Evolutionary conservation across 140 eudicot genomes (phyloP), one percentile per base, ranked within the genome.

Genomic region (Flaveria floridana): DNA sequence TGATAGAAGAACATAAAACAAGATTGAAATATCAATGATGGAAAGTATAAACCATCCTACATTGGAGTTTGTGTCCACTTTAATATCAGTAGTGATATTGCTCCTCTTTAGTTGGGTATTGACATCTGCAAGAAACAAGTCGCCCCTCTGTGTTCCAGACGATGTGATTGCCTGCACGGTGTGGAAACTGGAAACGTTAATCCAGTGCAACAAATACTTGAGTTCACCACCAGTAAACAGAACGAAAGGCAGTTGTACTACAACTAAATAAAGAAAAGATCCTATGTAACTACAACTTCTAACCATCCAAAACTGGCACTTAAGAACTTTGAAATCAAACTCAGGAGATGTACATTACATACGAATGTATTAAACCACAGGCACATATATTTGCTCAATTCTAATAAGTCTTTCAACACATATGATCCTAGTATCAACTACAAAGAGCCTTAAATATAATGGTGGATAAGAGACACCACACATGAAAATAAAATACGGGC

Each of bases 21-120:
- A 41, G 30, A 68, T 70, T 2, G 18, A 39, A 16, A 52, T 13
- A 58, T 14, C 39, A 71, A 13, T 13, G 52, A 76, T 20, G 2
- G 3, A 30, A 47, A 56, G 73, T 57, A 46, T 2, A 55, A 30
- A 7, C n/a, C 15, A 10, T 21, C 82, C 6, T 81, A 93, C 98
- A 53, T 90, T 88, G 16, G 98, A 93, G 77, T 47, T 75, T 0
- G 98, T 89, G 81, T 93, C 98, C 44, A 93, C 96, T 90, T 93
- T 93, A 72, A 90, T 19, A 77, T 93, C 98, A 18, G 89, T 84
- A 6, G 98, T 86, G 57, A 82, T 53, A 51, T 88, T 86, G 80
- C 82, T 86, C 80, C 92, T 75, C 81, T 82, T 88, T 73, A 93
- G 51, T 63, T 88, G 91, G 34, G 98, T 90, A 21, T 80, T 85